Base-by-base conservation (phyloP, 2,329 filamentous ascomycete genomes). In the Arthrobotrys sphaeroides region DNA sequence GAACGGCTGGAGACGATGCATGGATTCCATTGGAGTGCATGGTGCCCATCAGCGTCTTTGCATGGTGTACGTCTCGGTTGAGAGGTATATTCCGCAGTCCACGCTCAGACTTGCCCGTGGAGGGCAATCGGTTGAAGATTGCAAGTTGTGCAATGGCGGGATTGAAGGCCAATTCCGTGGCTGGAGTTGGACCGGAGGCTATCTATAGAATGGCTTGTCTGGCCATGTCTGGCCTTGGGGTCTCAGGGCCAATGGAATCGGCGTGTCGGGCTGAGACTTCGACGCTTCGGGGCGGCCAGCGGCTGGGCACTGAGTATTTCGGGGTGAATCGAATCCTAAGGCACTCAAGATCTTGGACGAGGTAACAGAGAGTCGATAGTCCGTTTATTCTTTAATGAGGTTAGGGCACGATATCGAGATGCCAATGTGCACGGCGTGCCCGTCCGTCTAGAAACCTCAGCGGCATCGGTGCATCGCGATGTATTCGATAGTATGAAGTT, bases 1-100 rank as follows among this genome's bases (percentile, higher is more conserved):
- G 51, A 55, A 55, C 51, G 51, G 51, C 18, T 55, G 51, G 51
- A 55, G 51, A 38, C 51, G 51, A 55, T 38, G 31, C 47, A 53
- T 53, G 26, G 47, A 53, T 49, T n/a, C n/a, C 12, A 22, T 18
- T 53, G 47, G 47, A 53, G 24, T 33, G 26, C 51, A 53, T 33
- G 22, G 51, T 38, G 51, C 28, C 51, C 38, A 55, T 55, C 51
- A 55, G 38, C 38, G 28, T 36, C 22, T 18, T 55, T 28, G 51
- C 51, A 55, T 24, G 10, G 16, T 55, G 16, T 13, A 12, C 10
- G 18, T n/a, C 51, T 55, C 22, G 28, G 51, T 38, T 22, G 28
- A 18, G 31, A 38, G 31, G 31, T 55, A 55, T 38, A 36, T 55
- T 55, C 31, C 51, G 51, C n/a, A 22, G 31, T 55, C 5, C 28